Conservation (phyloP, 192 early-diverging fungal genomes). For the Coemansia furcata region DNA sequence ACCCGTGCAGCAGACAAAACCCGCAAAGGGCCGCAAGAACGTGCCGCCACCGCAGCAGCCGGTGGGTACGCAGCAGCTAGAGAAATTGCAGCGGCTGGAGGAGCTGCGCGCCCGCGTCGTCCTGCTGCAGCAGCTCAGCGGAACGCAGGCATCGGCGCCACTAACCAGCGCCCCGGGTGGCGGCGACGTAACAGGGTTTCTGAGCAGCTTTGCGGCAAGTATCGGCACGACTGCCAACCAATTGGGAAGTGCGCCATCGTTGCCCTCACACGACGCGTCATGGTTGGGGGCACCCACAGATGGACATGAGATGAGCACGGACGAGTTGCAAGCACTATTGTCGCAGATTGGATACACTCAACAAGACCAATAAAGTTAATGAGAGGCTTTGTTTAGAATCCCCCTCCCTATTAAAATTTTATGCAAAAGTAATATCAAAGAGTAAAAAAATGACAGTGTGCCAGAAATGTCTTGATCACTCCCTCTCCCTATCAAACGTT, state of each 20-base stretch:
- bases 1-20: background rate
- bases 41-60: background rate
- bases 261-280: background rate
- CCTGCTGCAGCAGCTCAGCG: conserved; percentile 43
- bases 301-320: conserved; percentile 1
- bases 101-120: conserved; percentile 42
- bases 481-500: too few relatives aligned
- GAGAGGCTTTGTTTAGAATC: too few relatives aligned
- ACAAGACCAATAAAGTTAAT: conserved; percentile 7
- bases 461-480: too few relatives aligned
- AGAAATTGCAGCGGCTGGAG: conserved; percentile 45
- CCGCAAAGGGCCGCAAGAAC: conserved; percentile 5
- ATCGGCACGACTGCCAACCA: conserved; percentile 46
- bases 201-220: conserved; percentile 47
- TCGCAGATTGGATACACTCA: conserved; percentile 10
- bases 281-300: background rate
- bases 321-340: conserved; percentile 2
- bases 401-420: too few relatives aligned
- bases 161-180: background rate
- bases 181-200: conserved; percentile 39
- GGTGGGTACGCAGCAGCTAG: conserved; percentile 20
- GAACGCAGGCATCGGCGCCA: background rate
- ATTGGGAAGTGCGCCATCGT: conserved; percentile 12
- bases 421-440: too few relatives aligned
- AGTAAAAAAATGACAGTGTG: too few relatives aligned